A percentile compares a stretch with the other conserved stretches of the same genome.
These are phyloP conservation scores for Begonia peltatifolia DNA, from an alignment of 306 rosid species.

Conservation along the genomic window DNA sequence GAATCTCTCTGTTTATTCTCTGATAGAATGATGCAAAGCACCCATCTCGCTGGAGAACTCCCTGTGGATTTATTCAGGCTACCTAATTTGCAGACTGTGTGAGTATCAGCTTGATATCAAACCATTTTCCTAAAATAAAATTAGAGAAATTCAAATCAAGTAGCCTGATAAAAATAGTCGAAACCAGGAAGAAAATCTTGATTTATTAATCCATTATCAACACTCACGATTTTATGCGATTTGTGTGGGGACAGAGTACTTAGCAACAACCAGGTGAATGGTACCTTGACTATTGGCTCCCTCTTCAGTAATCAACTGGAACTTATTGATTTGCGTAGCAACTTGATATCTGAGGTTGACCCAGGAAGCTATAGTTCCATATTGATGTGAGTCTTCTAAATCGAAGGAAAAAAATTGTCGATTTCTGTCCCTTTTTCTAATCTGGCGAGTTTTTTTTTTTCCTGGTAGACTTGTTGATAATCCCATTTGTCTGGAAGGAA, in stretches of 20 bases:
- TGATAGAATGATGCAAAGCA: slow-evolving; percentile 41
- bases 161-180: not conserved
- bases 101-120: slow-evolving; percentile 14
- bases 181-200: too few relatives aligned
- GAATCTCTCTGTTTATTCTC: not conserved
- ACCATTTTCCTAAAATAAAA: not conserved
- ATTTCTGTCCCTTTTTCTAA: too few relatives aligned
- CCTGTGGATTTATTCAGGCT: slow-evolving; percentile 35
- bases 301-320: slow-evolving; percentile 4
- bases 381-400: slow-evolving; percentile 16
- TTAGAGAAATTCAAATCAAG: not conserved
- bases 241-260: slow-evolving; percentile 13
- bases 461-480: slow-evolving; percentile 36
- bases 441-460: not conserved
- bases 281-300: slow-evolving; percentile 11
- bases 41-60: slow-evolving; percentile 25
- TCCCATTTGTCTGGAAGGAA: slow-evolving; percentile 27
- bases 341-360: slow-evolving; percentile 2
- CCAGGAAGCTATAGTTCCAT: not conserved
- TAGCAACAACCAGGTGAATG: slow-evolving; percentile 17
- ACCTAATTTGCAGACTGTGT: slow-evolving; percentile 38
- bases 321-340: slow-evolving; percentile 13
- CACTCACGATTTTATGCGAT: not conserved
- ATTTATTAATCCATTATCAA: not conserved
- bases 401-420: not conserved